Conservation (phyloP, 2,329 filamentous ascomycete genomes). For the Aureobasidium sp. region DNA sequence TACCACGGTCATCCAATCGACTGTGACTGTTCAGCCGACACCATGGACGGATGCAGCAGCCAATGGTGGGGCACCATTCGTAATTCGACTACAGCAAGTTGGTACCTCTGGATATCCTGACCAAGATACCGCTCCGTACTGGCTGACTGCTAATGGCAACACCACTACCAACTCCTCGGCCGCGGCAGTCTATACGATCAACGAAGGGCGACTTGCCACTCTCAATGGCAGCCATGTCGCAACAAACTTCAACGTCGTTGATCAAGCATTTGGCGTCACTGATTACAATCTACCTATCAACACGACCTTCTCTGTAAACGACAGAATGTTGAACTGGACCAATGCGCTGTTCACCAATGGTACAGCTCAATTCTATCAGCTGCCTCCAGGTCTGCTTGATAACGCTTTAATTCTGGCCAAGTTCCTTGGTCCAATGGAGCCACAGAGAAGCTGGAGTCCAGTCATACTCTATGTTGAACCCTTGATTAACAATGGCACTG, state of each 20-base stretch:
- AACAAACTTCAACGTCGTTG: slow-evolving; percentile 20
- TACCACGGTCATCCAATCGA: slow-evolving; percentile 24
- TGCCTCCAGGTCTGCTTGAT: slow-evolving; percentile 21
- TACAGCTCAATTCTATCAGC: slow-evolving; percentile 27
- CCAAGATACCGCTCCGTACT: slow-evolving; percentile 17
- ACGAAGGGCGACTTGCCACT: slow-evolving; percentile 22
- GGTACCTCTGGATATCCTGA: slow-evolving; percentile 15
- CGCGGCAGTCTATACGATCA: slow-evolving; percentile 27
- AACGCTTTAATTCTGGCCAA: slow-evolving; percentile 26
- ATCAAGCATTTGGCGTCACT: slow-evolving; percentile 24
- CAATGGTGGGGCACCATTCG: slow-evolving; percentile 28
- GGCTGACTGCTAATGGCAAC: slow-evolving; percentile 27
- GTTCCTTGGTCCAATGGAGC: slow-evolving; percentile 23
- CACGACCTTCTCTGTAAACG: slow-evolving; percentile 24
- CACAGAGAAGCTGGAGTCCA: slow-evolving; percentile 22
- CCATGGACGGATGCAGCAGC: slow-evolving; percentile 23
- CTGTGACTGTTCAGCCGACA: slow-evolving; percentile 24
- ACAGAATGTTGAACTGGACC: slow-evolving; percentile 26
- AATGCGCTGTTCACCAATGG: slow-evolving; percentile 27
- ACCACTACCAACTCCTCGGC: slow-evolving; percentile 25
- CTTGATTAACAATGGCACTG: background rate
- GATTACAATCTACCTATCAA: slow-evolving; percentile 22
- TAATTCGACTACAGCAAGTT: slow-evolving; percentile 25
- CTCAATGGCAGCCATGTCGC: slow-evolving; percentile 23
- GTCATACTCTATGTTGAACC: slow-evolving; percentile 24